phyloP scores from a whole-genome alignment of 2,329 filamentous ascomycete species.

The Nigrospora sphaerica region DNA sequence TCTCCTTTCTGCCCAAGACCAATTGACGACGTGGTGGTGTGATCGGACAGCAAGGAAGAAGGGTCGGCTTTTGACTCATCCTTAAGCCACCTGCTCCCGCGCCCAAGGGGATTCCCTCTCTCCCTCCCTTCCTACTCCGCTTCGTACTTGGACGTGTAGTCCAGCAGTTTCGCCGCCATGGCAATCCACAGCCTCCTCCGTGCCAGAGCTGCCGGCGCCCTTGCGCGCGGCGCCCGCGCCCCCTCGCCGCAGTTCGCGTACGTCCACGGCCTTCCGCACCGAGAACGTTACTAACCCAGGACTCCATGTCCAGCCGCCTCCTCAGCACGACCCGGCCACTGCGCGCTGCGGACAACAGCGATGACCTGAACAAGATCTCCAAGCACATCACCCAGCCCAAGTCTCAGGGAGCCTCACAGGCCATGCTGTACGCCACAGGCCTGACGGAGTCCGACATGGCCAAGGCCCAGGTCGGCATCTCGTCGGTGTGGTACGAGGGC shows the following conservation, averaged over 20 bases:
- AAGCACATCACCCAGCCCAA: slow-evolving; percentile 88
- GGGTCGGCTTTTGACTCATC: too few species aligned
- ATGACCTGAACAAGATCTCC: slow-evolving; percentile 75
- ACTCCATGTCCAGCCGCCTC: slow-evolving; percentile 32
- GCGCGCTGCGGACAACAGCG: slow-evolving; percentile 36
- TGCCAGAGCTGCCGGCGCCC: slow-evolving; percentile 19
- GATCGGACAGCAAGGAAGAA: too few species aligned
- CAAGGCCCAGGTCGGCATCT: slow-evolving; percentile 96
- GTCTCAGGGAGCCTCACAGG: slow-evolving; percentile 95
- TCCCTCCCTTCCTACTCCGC: too few species aligned
- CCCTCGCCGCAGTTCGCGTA: slow-evolving; percentile 20
- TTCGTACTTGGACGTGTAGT: too few species aligned
- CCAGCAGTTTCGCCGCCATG: too few species aligned
- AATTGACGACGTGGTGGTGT: too few species aligned
- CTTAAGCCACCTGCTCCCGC: too few species aligned
- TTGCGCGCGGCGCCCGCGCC: slow-evolving; percentile 14
- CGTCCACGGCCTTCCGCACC: slow-evolving; percentile 1
- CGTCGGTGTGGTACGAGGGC: slow-evolving; percentile 94
- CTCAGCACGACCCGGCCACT: slow-evolving; percentile 43
- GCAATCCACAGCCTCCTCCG: slow-evolving; percentile 21
- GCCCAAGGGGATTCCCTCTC: too few species aligned
- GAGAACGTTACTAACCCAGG: background rate
- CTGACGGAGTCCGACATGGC: slow-evolving; percentile 80
- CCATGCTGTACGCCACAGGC: slow-evolving; percentile 96
- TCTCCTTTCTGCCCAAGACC: too few species aligned